Evolutionary conservation across 2,329 filamentous ascomycete species (phyloP).

Genomic region (Blastomyces silverae): DNA sequence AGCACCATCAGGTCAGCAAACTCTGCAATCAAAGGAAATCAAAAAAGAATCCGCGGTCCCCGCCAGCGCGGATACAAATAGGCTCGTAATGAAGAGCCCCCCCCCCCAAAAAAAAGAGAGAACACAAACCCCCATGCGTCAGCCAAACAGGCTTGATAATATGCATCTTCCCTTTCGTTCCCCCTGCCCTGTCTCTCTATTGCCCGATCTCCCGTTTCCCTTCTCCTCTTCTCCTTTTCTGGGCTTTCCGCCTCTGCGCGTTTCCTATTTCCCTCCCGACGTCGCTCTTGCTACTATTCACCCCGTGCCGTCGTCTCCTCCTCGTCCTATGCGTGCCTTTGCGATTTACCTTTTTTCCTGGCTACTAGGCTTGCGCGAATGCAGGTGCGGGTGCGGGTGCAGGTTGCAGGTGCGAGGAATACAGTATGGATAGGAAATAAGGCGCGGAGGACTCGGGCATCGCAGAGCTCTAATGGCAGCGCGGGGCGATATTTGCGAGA

Average conservation of each 20-base stretch:
- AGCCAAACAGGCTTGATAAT: slow-evolving; percentile 95
- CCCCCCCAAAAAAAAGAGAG: slow-evolving; percentile 1
- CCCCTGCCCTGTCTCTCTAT: neutral
- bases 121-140: slow-evolving; percentile 70
- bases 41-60: neutral
- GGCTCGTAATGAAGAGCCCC: neutral
- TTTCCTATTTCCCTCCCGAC: neutral
- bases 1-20: neutral
- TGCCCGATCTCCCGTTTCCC: neutral
- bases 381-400: neutral
- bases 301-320: neutral
- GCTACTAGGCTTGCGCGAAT: neutral
- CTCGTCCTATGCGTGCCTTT: neutral
- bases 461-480: neutral
- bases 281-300: neutral
- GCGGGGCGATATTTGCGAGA: neutral
- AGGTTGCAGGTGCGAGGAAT: neutral
- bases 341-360: neutral
- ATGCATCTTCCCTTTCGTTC: slow-evolving; percentile 51
- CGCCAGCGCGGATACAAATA: neutral
- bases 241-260: neutral
- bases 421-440: neutral
- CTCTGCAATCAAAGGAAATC: neutral
- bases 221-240: neutral
- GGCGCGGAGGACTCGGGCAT: neutral